These are phyloP conservation scores for Phyllostachys edulis DNA, from an alignment of 176 grass and related monocot genomes.

Conservation along the genomic window DNA sequence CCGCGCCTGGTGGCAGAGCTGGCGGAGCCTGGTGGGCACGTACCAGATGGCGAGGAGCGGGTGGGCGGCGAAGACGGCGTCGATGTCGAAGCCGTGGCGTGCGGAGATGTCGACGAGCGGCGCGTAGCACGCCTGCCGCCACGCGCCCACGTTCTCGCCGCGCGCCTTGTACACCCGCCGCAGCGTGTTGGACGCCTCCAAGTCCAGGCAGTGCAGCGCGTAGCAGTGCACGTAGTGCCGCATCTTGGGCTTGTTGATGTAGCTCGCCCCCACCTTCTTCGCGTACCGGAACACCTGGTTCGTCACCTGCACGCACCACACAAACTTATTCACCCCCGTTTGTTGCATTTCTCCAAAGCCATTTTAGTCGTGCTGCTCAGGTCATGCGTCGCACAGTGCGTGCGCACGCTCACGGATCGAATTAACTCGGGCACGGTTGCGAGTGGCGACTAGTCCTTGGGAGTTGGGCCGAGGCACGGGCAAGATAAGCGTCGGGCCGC, in stretches of 20 bases:
- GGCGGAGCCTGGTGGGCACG: constrained; percentile 87
- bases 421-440: not conserved
- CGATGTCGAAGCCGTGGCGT: constrained; percentile 85
- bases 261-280: constrained; percentile 89
- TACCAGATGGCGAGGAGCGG: constrained; percentile 94
- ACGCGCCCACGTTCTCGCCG: constrained; percentile 88
- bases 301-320: constrained; percentile 55
- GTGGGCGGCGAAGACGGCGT: constrained; percentile 96
- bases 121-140: constrained; percentile 91
- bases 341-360: not conserved
- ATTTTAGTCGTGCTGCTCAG: not conserved
- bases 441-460: not conserved
- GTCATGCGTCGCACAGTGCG: not conserved
- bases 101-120: constrained; percentile 89
- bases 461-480: too few relatives aligned
- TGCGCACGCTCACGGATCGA: constrained; percentile 19
- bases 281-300: constrained; percentile 99
- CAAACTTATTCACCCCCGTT: not conserved
- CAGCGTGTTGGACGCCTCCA: constrained; percentile 80
- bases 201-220: constrained; percentile 95
- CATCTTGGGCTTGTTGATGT: constrained; percentile 99
- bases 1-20: constrained; percentile 92
- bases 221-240: constrained; percentile 99
- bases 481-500: too few relatives aligned
- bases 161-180: constrained; percentile 82